Evolutionary conservation across 768 basidiomycete genomes (phyloP).

Genomic region (Psilocybe subaeruginosa): DNA sequence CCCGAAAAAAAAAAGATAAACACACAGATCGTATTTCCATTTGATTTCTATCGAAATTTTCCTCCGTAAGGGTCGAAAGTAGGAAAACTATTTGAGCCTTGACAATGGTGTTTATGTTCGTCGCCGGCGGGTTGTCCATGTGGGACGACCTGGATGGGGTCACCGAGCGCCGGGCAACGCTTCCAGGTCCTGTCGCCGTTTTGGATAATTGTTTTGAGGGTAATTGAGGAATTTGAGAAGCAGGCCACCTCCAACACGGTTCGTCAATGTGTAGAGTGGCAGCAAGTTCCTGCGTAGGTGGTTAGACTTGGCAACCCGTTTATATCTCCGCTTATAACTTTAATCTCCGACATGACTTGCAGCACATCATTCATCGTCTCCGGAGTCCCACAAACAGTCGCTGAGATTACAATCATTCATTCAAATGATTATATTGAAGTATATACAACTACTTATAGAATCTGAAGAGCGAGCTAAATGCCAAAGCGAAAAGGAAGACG

Average conservation of each 20-base stretch:
- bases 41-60: constrained; percentile 94
- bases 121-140: constrained; percentile 85
- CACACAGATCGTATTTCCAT: constrained; percentile 93
- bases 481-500: constrained; percentile 53
- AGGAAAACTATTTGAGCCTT: constrained; percentile 98
- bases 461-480: constrained; percentile 38
- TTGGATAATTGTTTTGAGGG: constrained; percentile 49
- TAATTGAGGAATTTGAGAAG: constrained; percentile 39
- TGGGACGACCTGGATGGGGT: constrained; percentile 81
- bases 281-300: constrained; percentile 29
- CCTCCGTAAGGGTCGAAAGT: constrained; percentile 93
- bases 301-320: constrained; percentile 27
- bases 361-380: background rate
- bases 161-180: constrained; percentile 72
- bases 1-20: constrained; percentile 23
- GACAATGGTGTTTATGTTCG: constrained; percentile 91
- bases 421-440: background rate
- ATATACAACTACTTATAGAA: constrained; percentile 33
- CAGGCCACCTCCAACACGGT: constrained; percentile 46
- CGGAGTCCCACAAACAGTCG: background rate
- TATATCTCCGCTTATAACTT: constrained; percentile 35
- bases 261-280: constrained; percentile 44
- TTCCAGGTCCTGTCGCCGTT: constrained; percentile 76
- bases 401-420: background rate
- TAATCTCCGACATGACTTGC: constrained; percentile 24